Percentiles rank a stretch among this genome's conserved stretches.
phyloP scores from a whole-genome alignment of 345 rosid species.

The Barbarea vulgaris region DNA sequence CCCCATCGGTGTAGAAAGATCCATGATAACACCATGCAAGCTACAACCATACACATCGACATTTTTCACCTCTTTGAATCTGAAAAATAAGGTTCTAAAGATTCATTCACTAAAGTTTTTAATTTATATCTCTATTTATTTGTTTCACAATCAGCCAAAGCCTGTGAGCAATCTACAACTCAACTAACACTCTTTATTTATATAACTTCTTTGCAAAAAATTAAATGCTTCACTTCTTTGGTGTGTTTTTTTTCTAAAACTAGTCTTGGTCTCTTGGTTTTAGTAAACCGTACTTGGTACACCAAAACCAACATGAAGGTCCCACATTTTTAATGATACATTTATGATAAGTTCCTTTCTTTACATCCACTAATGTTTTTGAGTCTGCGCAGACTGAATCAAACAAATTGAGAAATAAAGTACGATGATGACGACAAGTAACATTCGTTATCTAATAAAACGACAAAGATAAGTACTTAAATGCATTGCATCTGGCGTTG shows the following conservation, averaged over 20 bases:
- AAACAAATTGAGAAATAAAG: slow-evolving; percentile 26
- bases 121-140: slow-evolving; percentile 20
- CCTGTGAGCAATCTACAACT: slow-evolving; percentile 40
- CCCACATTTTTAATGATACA: neutral
- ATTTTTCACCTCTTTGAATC: slow-evolving; percentile 28
- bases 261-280: neutral
- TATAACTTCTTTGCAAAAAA: neutral
- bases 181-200: slow-evolving; percentile 45
- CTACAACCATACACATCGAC: slow-evolving; percentile 45
- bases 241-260: slow-evolving; percentile 23
- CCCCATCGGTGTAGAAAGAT: slow-evolving; percentile 71
- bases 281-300: slow-evolving; percentile 15
- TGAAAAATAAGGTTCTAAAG: slow-evolving; percentile 12
- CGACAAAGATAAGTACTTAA: slow-evolving; percentile 32
- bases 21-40: slow-evolving; percentile 62
- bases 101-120: slow-evolving; percentile 4
- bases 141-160: slow-evolving; percentile 29
- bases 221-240: slow-evolving; percentile 33
- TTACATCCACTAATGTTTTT: neutral
- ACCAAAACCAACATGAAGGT: neutral
- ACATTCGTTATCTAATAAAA: slow-evolving; percentile 36
- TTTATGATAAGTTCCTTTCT: neutral
- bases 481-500: slow-evolving; percentile 38
- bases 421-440: slow-evolving; percentile 38
- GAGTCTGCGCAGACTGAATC: slow-evolving; percentile 38